Base-by-base conservation (phyloP, 2,329 filamentous ascomycete species). In the Xenoacremonium recifei region DNA sequence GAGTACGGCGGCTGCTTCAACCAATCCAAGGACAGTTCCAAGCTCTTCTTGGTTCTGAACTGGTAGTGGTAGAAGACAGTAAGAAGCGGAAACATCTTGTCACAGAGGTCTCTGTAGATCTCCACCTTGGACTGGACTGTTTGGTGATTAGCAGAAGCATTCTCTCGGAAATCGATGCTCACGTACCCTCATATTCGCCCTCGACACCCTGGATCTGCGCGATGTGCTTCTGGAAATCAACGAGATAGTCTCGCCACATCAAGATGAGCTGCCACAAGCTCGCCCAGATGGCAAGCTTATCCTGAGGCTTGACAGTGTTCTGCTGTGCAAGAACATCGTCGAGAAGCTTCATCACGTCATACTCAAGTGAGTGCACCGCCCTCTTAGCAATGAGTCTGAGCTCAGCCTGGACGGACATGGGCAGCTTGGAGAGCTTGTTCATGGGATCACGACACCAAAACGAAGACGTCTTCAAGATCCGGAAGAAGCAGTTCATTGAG, bases 181-280 rank as follows among this genome's bases (percentile, higher is more conserved):
- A 42, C 56, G 40, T 51, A 61, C 58, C 43, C 10, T 53, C 52
- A 21, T 53, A 46, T 20, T 58, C 57, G 18, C 52, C 53, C 16
- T 39, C 49, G 10, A 53, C 47, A 15, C 40, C 39, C 17, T 50
- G 48, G 32, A 58, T 47, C 37, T 50, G 51, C 33, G 46, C 45
- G 42, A 66, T 53, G 42, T 59, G 57, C 18, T 41, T 43, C 39
- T 63, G 60, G 45, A 61, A 62, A 7, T 57, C 55, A 15, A 50
- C 44, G 42, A 65, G 57, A 35, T 75, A 56, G 39, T 75, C 69
- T 17, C 67, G 66, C 46, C 76, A 75, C 51, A 74, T 67, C 30
- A 76, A 61, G 32, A 76, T 69, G 42, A 75, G 55, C 46, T 75
- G 70, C 72, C 74, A 76, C 55, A 75, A 56, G 52, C 67, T 68